These are phyloP conservation scores for Exsudoporus frostii DNA, from an alignment of 768 basidiomycete genomes.

Conservation along the genomic window DNA sequence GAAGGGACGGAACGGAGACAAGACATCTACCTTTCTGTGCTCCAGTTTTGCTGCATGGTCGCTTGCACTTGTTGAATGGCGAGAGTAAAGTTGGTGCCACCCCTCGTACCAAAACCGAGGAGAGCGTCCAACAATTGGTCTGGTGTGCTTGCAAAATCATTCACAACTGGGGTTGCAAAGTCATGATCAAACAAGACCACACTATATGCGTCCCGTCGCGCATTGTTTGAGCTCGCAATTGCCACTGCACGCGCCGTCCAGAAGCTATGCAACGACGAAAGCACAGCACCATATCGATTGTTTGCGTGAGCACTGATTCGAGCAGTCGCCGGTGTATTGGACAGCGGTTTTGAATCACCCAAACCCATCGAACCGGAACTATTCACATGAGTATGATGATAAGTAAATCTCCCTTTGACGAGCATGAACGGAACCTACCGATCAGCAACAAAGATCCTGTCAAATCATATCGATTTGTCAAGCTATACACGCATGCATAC, in stretches of 20 bases:
- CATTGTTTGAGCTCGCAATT: constrained; percentile 22
- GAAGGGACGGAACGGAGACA: background rate
- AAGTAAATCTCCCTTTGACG: background rate
- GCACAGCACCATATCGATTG: constrained; percentile 60
- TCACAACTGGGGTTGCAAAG: constrained; percentile 28
- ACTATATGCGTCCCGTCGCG: constrained; percentile 53
- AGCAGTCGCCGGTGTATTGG: constrained; percentile 39
- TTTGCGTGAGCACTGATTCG: constrained; percentile 36
- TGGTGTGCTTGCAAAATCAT: constrained; percentile 47
- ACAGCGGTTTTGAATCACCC: constrained; percentile 42
- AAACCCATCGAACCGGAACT: constrained; percentile 52
- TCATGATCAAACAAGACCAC: constrained; percentile 44
- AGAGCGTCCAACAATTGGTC: constrained; percentile 42
- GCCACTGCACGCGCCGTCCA: constrained; percentile 51
- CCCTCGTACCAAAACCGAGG: constrained; percentile 28
- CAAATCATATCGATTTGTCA: background rate
- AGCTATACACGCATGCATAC: rapidly evolving
- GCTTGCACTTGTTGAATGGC: constrained; percentile 38
- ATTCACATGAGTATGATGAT: background rate
- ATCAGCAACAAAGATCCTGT: constrained; percentile 57
- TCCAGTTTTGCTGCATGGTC: constrained; percentile 48
- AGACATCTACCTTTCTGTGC: constrained; percentile 42
- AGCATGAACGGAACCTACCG: constrained; percentile 26
- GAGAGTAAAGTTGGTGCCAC: constrained; percentile 43
- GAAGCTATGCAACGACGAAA: constrained; percentile 52